Base-by-base conservation (phyloP, 2,329 filamentous ascomycete species). In the Sporothrix humicola region DNA sequence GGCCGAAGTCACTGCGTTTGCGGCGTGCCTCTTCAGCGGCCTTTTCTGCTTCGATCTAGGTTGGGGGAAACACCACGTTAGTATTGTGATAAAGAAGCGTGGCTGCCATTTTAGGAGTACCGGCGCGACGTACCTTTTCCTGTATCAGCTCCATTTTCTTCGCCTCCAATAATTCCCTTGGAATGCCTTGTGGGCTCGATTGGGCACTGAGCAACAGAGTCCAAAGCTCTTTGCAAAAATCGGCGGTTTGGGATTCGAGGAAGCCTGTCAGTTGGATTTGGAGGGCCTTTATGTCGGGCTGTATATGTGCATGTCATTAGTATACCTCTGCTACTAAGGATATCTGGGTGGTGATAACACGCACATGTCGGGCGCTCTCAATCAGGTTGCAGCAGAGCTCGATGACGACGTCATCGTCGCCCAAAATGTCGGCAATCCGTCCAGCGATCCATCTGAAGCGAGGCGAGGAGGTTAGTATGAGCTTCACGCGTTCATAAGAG, bases 181-280 rank as follows among this genome's bases (percentile, higher is more conserved):
- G 95, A 13, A 99, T 94, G 72, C 96, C 96, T 80, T 96, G 92
- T 0, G 94, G 90, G 81, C 91, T 97, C 56, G 88, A 86, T 82
- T 99, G 96, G 10, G 94, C 96, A 81, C 95, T 98, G 63, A 99
- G 84, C 78, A 95, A 92, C 20, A 99, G 85, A 74, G 91, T 93
- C 96, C 96, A 99, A 13, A 99, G 84, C 76, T 98, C 93, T 80
- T 97, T 95, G 82, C 95, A 98, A 80, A 99, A 99, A 0, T 87
- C 83, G 1, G 94, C 86, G 0, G 94, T 96, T 77, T 98, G 94
- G 81, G 97, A 95, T 79, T 97, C 95, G 77, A 99, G 89, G 79
- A 99, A 99, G 1, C 95, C 96, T 1, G 93, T 96, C 76, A 99
- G 90, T 79, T 97, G 92, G 77, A 98, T 97, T 81, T 99, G 96